Conservation (phyloP, 2,329 filamentous ascomycete genomes). For the Dryadomyces quercivorus region DNA sequence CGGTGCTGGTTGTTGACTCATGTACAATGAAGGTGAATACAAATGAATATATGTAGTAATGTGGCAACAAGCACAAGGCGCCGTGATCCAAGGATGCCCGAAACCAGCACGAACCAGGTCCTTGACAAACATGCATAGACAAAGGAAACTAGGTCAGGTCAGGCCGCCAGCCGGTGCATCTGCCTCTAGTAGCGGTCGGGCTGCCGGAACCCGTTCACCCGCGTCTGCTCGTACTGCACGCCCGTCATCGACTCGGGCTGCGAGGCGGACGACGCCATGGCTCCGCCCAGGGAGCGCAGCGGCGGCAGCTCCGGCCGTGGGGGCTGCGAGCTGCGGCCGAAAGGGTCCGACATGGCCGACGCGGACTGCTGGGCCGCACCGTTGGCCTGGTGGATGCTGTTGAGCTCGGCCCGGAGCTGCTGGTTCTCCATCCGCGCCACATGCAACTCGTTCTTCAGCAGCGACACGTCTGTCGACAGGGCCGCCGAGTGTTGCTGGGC, state of each 20-base stretch:
- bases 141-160: background rate
- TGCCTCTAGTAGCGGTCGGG: slow-evolving; percentile 5
- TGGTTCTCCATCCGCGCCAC: slow-evolving; percentile 33
- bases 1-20: background rate
- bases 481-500: slow-evolving; percentile 33
- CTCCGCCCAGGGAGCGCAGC: slow-evolving; percentile 37
- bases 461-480: slow-evolving; percentile 30
- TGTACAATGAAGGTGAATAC: background rate
- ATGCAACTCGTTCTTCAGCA: slow-evolving; percentile 36
- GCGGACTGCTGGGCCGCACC: slow-evolving; percentile 8
- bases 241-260: slow-evolving; percentile 50
- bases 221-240: slow-evolving; percentile 46
- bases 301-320: slow-evolving; percentile 42
- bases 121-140: background rate
- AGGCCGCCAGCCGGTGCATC: background rate
- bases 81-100: background rate
- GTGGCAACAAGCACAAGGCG: background rate
- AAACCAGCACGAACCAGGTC: background rate
- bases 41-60: background rate
- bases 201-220: slow-evolving; percentile 32
- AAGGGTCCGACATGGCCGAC: slow-evolving; percentile 13
- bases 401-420: slow-evolving; percentile 28
- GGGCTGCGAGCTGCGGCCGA: slow-evolving; percentile 14
- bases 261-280: slow-evolving; percentile 19
- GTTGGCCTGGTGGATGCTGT: slow-evolving; percentile 12